phyloP scores from a whole-genome alignment of 345 rosid species.

The Dimocarpus longan region DNA sequence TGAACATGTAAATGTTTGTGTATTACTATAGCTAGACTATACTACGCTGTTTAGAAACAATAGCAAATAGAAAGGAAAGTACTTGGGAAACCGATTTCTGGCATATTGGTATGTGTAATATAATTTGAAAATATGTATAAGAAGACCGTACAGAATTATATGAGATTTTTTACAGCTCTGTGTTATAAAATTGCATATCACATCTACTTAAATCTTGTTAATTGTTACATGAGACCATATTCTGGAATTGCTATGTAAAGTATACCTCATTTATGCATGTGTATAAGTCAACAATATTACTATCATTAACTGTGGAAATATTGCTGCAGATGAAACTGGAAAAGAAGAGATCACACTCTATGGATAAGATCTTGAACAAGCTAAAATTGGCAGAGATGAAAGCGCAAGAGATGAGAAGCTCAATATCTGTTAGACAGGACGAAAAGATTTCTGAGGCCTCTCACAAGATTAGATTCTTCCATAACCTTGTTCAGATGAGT shows the following conservation, averaged over 20 bases:
- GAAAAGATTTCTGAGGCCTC: constrained; percentile 39
- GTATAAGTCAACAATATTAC: neutral
- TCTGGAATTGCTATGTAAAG: neutral
- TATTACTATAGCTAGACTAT: neutral
- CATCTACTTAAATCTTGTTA: neutral
- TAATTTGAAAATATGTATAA: neutral
- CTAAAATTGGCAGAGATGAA: constrained; percentile 61
- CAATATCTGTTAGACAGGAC: constrained; percentile 38
- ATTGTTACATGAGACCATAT: neutral
- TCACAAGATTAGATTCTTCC: constrained; percentile 37
- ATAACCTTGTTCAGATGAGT: constrained; percentile 33
- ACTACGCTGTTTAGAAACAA: neutral
- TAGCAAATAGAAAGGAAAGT: neutral
- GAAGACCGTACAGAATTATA: neutral
- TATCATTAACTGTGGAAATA: neutral
- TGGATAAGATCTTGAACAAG: constrained; percentile 82
- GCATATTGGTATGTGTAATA: neutral
- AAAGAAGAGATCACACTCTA: constrained; percentile 80
- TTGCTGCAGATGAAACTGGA: constrained; percentile 74
- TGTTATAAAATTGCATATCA: neutral
- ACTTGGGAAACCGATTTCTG: neutral
- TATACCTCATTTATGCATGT: neutral
- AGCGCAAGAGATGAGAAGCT: constrained; percentile 80
- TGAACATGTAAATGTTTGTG: neutral
- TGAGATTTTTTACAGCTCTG: neutral